Evolutionary conservation across 495 filamentous ascomycete species (phyloP).

Genomic region (Penicillium daleae): DNA sequence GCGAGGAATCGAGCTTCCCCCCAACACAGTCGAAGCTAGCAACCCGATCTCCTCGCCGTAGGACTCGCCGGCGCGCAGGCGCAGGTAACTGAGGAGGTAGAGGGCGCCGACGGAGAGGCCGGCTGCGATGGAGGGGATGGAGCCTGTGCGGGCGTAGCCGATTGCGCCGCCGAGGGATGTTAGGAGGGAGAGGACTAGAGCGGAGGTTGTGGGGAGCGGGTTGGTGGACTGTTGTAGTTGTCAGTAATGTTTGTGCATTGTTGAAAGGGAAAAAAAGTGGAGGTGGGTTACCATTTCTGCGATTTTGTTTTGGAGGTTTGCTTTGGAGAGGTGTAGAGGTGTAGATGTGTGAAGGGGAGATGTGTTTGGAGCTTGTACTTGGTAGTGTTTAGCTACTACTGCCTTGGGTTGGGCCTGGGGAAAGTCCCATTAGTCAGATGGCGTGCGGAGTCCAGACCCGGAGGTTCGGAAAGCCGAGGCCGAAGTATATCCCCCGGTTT

Average conservation of each 20-base stretch:
- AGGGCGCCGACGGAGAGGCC: constrained; percentile 76
- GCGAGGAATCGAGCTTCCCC: constrained; percentile 79
- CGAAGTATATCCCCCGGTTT: constrained; percentile 15
- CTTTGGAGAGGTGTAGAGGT: background rate
- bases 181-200: constrained; percentile 76
- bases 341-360: background rate
- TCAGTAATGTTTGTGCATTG: constrained; percentile 6
- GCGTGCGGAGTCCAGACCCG: background rate
- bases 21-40: constrained; percentile 79
- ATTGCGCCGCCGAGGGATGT: constrained; percentile 85
- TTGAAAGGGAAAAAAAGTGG: background rate
- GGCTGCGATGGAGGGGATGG: constrained; percentile 81
- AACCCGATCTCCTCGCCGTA: constrained; percentile 77
- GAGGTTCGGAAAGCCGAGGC: constrained; percentile 10
- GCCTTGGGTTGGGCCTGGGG: background rate
- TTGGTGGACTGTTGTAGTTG: constrained; percentile 8
- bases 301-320: background rate
- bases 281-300: background rate
- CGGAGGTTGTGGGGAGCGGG: constrained; percentile 44
- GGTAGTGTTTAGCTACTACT: background rate
- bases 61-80: constrained; percentile 52
- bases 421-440: constrained; percentile 16
- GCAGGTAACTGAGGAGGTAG: constrained; percentile 52
- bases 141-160: constrained; percentile 82
- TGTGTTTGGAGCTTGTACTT: background rate